These are phyloP conservation scores for Benincasa hispida DNA, from an alignment of 306 rosid genomes.

Conservation along the genomic window DNA sequence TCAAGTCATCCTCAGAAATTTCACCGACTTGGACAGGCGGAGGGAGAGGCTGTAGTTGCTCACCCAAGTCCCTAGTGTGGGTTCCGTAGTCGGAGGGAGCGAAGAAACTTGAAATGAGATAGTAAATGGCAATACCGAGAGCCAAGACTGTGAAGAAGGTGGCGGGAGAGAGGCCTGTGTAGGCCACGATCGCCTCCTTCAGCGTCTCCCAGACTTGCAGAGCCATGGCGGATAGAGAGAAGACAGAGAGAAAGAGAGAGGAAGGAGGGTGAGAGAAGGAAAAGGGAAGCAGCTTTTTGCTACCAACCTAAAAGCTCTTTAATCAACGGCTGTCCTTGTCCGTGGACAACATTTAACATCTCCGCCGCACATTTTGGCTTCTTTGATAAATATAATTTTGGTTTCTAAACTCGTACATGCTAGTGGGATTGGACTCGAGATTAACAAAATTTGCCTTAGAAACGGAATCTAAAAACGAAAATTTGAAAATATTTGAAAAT, in stretches of 20 bases:
- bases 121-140: constrained; percentile 40
- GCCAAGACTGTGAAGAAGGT: constrained; percentile 74
- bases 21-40: constrained; percentile 96
- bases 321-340: not conserved
- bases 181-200: constrained; percentile 59
- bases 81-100: constrained; percentile 22
- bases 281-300: not conserved
- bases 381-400: no score
- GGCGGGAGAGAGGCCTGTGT: constrained; percentile 80
- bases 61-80: constrained; percentile 17
- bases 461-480: no score
- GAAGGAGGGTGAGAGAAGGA: not conserved
- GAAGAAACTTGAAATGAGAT: constrained; percentile 49
- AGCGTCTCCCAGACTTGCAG: constrained; percentile 75
- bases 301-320: not conserved
- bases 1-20: constrained; percentile 57
- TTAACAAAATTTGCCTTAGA: no score
- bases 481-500: no score
- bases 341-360: not conserved
- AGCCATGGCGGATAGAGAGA: constrained; percentile 29
- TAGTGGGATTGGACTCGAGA: no score
- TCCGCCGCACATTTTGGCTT: not conserved
- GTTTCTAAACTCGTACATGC: no score
- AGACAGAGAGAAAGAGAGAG: not conserved
- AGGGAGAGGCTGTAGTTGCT: constrained; percentile 45